Evolutionary conservation across 148 eudicot species (phyloP).

Genomic region (Camellia japonica): DNA sequence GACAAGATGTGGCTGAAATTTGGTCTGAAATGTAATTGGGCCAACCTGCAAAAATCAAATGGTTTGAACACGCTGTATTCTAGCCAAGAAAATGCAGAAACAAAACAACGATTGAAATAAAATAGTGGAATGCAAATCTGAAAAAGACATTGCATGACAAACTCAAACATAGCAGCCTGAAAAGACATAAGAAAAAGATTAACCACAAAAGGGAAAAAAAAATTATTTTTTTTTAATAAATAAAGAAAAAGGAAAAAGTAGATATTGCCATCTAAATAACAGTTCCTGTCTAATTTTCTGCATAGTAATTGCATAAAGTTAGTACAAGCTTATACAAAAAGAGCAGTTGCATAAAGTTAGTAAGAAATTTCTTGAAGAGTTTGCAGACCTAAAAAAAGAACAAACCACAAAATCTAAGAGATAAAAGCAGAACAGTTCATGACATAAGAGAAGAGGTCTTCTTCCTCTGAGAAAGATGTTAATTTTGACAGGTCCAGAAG

Average conservation of each 20-base stretch:
- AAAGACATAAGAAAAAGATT: background rate
- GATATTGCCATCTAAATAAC: background rate
- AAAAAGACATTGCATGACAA: background rate
- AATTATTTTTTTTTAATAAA: background rate
- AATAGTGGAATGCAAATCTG: background rate
- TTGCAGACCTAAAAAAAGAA: background rate
- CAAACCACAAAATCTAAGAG: background rate
- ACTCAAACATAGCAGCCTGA: background rate
- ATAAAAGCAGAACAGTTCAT: background rate
- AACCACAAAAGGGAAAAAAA: too few relatives aligned
- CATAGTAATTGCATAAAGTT: background rate
- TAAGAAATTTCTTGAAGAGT: background rate
- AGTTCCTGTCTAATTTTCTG: background rate
- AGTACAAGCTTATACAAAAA: background rate
- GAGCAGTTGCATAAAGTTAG: background rate
- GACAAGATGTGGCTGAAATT: slow-evolving; percentile 81
- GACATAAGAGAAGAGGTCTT: background rate
- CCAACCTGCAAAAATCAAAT: slow-evolving; percentile 58
- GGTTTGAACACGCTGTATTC: background rate
- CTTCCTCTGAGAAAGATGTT: background rate
- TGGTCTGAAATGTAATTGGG: slow-evolving; percentile 69
- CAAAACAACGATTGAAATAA: background rate
- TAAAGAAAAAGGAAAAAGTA: background rate
- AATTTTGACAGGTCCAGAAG: background rate
- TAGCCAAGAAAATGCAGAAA: background rate